These are phyloP conservation scores for Daedaleopsis nitida DNA, from an alignment of 768 basidiomycete species.

Conservation along the genomic window DNA sequence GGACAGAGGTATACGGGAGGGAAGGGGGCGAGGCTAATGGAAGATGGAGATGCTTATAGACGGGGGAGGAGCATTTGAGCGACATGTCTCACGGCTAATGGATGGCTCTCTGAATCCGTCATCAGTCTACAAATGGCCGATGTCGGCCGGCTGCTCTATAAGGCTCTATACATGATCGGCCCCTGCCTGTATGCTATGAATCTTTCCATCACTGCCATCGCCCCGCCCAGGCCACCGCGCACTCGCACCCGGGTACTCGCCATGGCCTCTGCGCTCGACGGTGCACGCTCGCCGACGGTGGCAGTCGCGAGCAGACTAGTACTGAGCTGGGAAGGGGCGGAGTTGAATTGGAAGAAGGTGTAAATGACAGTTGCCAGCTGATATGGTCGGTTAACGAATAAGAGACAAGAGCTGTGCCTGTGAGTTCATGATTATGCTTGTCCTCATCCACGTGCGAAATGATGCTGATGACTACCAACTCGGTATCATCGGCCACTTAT, in stretches of 20 bases:
- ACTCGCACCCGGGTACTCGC: too few species aligned
- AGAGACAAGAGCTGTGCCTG: conserved; percentile 28
- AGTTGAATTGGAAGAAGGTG: neutral
- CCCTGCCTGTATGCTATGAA: conserved; percentile 9
- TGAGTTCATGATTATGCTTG: conserved; percentile 27
- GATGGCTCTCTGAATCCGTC: conserved; percentile 16
- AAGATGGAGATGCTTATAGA: conserved; percentile 28
- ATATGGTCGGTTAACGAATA: conserved; percentile 17
- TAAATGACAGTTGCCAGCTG: conserved; percentile 14
- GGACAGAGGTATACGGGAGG: conserved; percentile 16
- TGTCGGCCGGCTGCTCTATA: conserved; percentile 23
- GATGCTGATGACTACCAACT: conserved; percentile 19
- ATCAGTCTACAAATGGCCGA: conserved; percentile 25
- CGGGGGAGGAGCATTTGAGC: conserved; percentile 18
- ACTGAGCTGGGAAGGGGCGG: neutral
- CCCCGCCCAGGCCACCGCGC: conserved; percentile 5
- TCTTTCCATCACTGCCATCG: conserved; percentile 7
- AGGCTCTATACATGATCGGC: conserved; percentile 19
- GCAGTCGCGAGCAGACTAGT: neutral
- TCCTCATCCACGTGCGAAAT: conserved; percentile 11
- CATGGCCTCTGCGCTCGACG: neutral
- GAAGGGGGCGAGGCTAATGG: conserved; percentile 13
- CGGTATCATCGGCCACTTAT: conserved; percentile 25
- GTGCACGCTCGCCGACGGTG: neutral
- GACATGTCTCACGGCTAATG: conserved; percentile 26